Percentiles rank a stretch among this genome's conserved stretches.
These are phyloP conservation scores for Boletus sp. DNA, from an alignment of 1,284 basidiomycete genomes.

Conservation along the genomic window DNA sequence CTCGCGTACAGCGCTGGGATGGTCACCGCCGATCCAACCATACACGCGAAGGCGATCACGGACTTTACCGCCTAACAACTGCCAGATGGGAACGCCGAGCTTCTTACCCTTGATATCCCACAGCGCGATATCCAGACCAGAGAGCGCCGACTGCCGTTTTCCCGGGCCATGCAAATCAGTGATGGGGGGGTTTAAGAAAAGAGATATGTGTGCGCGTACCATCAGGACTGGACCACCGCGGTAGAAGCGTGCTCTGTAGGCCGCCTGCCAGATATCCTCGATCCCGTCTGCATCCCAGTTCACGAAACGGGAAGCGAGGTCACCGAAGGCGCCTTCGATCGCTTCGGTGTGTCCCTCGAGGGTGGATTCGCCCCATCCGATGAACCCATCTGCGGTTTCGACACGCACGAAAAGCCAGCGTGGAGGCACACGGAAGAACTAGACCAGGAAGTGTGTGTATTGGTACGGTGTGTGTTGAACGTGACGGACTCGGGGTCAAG, in stretches of 20 bases:
- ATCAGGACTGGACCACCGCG: conserved; percentile 73
- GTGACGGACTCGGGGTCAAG: not conserved
- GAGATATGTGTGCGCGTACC: conserved; percentile 35
- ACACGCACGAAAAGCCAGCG: conserved; percentile 78
- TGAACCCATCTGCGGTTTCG: conserved; percentile 62
- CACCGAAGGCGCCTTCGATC: conserved; percentile 67
- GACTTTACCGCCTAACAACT: conserved; percentile 73
- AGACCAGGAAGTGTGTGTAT: not conserved
- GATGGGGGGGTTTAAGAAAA: not conserved
- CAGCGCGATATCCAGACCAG: conserved; percentile 53
- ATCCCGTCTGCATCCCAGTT: conserved; percentile 70
- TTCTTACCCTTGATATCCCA: conserved; percentile 83
- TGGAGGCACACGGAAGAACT: conserved; percentile 70
- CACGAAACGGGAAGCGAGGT: conserved; percentile 62
- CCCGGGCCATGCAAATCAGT: not conserved
- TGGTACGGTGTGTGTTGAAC: not conserved
- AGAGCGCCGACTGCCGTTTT: conserved; percentile 45
- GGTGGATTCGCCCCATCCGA: conserved; percentile 72
- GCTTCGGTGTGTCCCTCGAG: conserved; percentile 76
- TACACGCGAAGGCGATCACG: conserved; percentile 59
- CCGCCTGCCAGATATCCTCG: conserved; percentile 70
- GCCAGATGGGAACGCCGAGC: conserved; percentile 72
- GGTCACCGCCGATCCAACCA: conserved; percentile 75
- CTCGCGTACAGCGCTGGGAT: conserved; percentile 59
- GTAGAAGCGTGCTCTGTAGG: conserved; percentile 69